A percentile compares a stretch with the other conserved stretches of the same genome.
Conservation (phyloP, 75 land plant genomes). For the Cunninghamia lanceolata region DNA sequence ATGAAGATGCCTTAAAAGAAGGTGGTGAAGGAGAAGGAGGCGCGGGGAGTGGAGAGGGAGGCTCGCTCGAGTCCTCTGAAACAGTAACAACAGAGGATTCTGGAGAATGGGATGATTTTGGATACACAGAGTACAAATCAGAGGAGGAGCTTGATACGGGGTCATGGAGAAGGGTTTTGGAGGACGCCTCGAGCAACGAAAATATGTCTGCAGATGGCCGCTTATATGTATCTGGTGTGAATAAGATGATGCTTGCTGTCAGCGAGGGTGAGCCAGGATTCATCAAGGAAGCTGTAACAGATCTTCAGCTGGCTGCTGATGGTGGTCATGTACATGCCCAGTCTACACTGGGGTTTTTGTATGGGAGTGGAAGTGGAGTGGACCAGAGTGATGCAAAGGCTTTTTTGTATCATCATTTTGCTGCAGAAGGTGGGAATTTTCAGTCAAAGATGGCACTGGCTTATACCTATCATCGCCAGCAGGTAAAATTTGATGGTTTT, state of each 20-base stretch:
- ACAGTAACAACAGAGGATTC: not conserved
- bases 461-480: conserved; percentile 63
- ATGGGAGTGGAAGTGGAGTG: conserved; percentile 45
- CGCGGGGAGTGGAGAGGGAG: not conserved
- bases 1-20: conserved; percentile 3
- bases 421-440: conserved; percentile 68
- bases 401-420: conserved; percentile 74
- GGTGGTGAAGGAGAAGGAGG: not conserved
- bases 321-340: conserved; percentile 69
- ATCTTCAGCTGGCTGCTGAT: conserved; percentile 45
- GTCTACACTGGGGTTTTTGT: conserved; percentile 73
- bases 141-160: conserved; percentile 42
- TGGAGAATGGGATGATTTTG: conserved; percentile 52
- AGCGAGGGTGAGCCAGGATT: conserved; percentile 30
- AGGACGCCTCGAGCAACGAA: conserved; percentile 6
- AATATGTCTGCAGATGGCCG: conserved; percentile 7
- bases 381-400: conserved; percentile 64
- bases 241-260: conserved; percentile 42
- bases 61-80: not conserved
- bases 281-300: conserved; percentile 28
- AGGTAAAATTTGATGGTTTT: conserved; percentile 24
- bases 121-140: conserved; percentile 22
- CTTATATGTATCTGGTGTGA: conserved; percentile 38
- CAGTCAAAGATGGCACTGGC: conserved; percentile 95
- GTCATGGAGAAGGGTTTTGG: conserved; percentile 47